These are phyloP conservation scores for Euclidium syriacum DNA, from an alignment of 345 rosid species.

Conservation along the genomic window DNA sequence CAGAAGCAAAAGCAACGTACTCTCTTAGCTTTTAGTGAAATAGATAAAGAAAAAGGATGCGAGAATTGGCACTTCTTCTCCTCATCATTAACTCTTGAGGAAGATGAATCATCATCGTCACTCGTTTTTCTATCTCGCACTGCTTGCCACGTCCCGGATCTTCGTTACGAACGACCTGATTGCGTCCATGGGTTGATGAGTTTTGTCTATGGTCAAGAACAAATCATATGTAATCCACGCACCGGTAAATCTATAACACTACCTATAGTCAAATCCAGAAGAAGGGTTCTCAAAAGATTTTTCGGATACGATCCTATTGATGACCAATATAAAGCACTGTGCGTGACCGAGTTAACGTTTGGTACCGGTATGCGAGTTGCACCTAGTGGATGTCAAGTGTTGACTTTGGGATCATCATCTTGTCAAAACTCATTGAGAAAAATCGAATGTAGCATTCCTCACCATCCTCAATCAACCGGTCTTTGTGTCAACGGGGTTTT, in stretches of 20 bases:
- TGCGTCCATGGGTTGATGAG: background rate
- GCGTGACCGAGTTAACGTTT: background rate
- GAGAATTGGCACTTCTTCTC: too few species aligned
- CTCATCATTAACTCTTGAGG: too few species aligned
- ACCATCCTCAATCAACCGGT: background rate
- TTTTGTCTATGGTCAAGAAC: background rate
- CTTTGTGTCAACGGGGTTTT: background rate
- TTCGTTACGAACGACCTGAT: background rate
- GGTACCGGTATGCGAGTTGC: background rate
- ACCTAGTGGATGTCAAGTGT: background rate
- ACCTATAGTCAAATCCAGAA: background rate
- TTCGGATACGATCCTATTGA: slow-evolving; percentile 3
- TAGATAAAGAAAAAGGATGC: too few species aligned
- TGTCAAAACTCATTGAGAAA: background rate
- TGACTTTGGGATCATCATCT: background rate
- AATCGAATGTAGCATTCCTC: background rate
- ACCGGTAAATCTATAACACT: background rate
- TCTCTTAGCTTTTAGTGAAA: too few species aligned
- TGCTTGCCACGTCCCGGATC: too few species aligned
- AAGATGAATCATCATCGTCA: too few species aligned
- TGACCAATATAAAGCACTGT: background rate
- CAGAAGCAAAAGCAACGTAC: too few species aligned
- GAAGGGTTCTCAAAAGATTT: background rate
- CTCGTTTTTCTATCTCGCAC: too few species aligned
- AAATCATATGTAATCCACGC: background rate